Conservation (phyloP, 192 early-diverging fungal species). For the Geosiphon pyriformis region DNA sequence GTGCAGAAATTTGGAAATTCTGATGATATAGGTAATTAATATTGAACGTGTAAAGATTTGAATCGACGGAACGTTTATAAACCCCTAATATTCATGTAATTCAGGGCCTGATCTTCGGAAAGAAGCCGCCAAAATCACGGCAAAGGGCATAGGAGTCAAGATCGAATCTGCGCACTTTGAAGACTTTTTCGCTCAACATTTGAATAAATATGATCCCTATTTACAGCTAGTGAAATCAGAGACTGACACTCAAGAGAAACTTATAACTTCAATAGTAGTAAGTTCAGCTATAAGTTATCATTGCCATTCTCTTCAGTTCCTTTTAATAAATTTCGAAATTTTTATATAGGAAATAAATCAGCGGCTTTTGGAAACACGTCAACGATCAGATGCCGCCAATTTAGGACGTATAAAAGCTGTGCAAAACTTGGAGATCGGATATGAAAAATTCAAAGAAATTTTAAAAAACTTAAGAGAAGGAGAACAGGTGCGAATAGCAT, state of each 20-base stretch:
- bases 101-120: constrained; percentile 15
- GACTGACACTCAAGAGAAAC: constrained; percentile 54
- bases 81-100: not conserved
- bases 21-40: constrained; percentile 63
- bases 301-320: not conserved
- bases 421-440: constrained; percentile 70
- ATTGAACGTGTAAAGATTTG: not conserved
- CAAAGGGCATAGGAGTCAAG: constrained; percentile 53
- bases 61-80: not conserved
- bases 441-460: constrained; percentile 68
- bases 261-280: constrained; percentile 40
- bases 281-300: constrained; percentile 11
- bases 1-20: constrained; percentile 59
- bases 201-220: constrained; percentile 70
- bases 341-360: constrained; percentile 53
- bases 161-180: constrained; percentile 76
- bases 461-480: constrained; percentile 74
- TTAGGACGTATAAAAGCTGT: constrained; percentile 69
- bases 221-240: constrained; percentile 51
- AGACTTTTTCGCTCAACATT: constrained; percentile 61
- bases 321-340: not conserved
- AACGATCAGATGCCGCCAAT: constrained; percentile 49
- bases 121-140: constrained; percentile 54
- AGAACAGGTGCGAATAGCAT: constrained; percentile 45
- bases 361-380: constrained; percentile 58